Conservation (phyloP, 805 yeast genomes). For the Saccharomycopsis malanga region DNA sequence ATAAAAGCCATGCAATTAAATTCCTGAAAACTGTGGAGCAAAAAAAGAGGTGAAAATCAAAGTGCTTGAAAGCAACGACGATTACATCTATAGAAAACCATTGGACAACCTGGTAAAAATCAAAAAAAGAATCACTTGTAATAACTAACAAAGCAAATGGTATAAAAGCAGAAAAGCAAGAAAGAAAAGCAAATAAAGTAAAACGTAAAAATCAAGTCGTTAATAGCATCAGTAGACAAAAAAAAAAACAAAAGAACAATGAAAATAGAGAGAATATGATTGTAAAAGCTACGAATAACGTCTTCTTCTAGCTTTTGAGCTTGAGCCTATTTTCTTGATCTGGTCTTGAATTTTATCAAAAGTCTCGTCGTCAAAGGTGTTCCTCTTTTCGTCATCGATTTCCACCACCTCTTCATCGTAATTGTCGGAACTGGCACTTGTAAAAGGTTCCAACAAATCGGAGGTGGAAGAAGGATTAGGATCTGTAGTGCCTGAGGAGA, state of each 20-base stretch:
- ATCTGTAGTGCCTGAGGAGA: background rate
- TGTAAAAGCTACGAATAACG: background rate
- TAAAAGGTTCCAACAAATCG: too few species aligned
- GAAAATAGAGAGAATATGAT: too few species aligned
- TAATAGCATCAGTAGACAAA: background rate
- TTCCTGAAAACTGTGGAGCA: too few species aligned
- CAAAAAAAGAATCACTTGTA: too few species aligned
- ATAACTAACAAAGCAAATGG: too few species aligned
- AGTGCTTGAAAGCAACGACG: too few species aligned
- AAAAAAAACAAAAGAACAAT: background rate
- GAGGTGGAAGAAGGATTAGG: background rate
- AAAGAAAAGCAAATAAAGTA: background rate
- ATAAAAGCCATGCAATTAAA: too few species aligned
- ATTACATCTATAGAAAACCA: too few species aligned
- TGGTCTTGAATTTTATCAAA: background rate
- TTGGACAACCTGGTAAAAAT: too few species aligned
- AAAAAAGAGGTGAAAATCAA: too few species aligned
- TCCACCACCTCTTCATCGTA: background rate
- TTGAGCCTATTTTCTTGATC: background rate
- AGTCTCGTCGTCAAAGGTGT: conserved; percentile 6
- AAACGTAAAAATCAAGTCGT: background rate
- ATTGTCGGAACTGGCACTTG: background rate
- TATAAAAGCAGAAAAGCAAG: too few species aligned
- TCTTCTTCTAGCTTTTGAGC: conserved; percentile 8
- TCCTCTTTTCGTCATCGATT: conserved; percentile 5